These are phyloP conservation scores for Kitagawia praeruptora DNA, from an alignment of 129 eudicot species.

Conservation along the genomic window DNA sequence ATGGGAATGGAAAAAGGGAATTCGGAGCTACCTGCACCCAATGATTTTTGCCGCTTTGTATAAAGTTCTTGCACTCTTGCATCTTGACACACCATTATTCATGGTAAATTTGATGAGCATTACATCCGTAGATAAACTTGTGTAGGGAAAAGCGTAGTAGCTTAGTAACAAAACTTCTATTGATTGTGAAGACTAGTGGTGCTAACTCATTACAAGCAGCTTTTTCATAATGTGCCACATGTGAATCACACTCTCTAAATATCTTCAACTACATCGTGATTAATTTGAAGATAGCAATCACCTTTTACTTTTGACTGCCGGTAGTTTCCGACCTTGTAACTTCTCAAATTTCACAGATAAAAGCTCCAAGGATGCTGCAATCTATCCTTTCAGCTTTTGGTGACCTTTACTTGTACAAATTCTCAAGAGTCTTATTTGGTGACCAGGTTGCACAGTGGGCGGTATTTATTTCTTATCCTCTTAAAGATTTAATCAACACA, in stretches of 20 bases:
- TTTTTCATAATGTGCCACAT: not conserved
- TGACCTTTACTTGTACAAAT: conserved; percentile 81
- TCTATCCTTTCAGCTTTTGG: conserved; percentile 72
- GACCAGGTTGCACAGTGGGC: conserved; percentile 67
- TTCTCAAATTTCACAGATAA: conserved; percentile 33
- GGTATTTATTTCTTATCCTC: conserved; percentile 48
- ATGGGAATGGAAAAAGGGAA: conserved; percentile 93
- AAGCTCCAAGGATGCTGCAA: conserved; percentile 79
- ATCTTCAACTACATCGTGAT: not conserved
- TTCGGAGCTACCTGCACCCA: conserved; percentile 91
- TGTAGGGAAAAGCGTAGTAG: not conserved
- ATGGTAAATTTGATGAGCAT: conserved; percentile 47
- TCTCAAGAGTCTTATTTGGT: conserved; percentile 57
- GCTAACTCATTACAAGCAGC: not conserved
- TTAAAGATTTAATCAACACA: not conserved
- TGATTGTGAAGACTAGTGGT: not conserved
- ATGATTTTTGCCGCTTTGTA: conserved; percentile 70
- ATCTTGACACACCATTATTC: conserved; percentile 65
- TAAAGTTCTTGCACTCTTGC: conserved; percentile 61
- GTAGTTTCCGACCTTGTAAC: not conserved
- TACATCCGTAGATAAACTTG: not conserved
- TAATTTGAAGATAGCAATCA: not conserved
- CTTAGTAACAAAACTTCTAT: not conserved
- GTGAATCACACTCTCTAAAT: not conserved
- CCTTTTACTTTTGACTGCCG: not conserved